Base-by-base conservation (phyloP, 2,329 filamentous ascomycete species). In the Diaporthe ampelina region DNA sequence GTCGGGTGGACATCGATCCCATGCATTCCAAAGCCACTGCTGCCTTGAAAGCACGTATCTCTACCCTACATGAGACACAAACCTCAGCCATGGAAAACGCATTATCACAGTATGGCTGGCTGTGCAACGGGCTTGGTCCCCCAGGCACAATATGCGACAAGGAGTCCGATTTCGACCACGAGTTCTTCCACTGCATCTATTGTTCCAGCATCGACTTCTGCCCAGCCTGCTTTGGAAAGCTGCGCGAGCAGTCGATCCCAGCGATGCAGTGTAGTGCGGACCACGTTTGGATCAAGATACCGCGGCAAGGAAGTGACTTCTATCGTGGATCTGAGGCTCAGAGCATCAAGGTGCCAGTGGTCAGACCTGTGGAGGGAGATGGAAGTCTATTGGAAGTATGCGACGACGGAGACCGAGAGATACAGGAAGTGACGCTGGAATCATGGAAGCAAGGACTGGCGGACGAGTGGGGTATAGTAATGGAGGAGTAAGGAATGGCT, bases 131-230 rank as follows among this genome's bases (percentile, higher is more conserved):
- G 21, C 70, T 43, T n/a, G 37, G 9, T 1, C 56, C 70, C 7
- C 26, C 43, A 13, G 70, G 70, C 40, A 72, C 37, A 3, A 32
- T 4, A 2, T 78, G 77, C 70, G 32, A 71, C 17, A 75, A 74
- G 6, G 13, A 0, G 15, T 3, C n/a, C 19, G 45, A 26, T 15
- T 69, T 73, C 35, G 72, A 68, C 17, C 48, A n/a, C 10, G 75
- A 68, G 29, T 72, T 76, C 24, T 77, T 77, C 63, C 73, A 75
- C 43, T 79, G 78, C 61, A 72, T 77, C 32, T 78, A 76, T 59
- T 79, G 77, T 59, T 40, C 61, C n/a, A 74, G 73, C 57, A 11
- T 15, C 13, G 74, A 77, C 74, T 78, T 79, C 24, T 79, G 77
- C 59, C 6, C 37, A 15, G 75, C 76, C 58, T 79, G 78, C 17